Evolutionary conservation across 2,329 filamentous ascomycete genomes (phyloP).

Genomic region (Claviceps fusiformis): DNA sequence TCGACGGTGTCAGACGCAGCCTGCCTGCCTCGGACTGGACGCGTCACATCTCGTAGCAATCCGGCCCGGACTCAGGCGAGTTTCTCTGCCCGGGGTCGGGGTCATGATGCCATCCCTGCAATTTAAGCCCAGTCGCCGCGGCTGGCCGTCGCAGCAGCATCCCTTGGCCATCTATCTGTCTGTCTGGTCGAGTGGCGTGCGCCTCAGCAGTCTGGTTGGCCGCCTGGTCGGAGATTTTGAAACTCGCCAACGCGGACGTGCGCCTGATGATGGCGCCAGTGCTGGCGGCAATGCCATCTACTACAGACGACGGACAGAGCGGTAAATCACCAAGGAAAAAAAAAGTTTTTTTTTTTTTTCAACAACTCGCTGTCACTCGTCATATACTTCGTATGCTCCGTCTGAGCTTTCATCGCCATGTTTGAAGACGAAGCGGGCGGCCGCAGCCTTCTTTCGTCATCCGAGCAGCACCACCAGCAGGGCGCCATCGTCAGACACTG

Average conservation of each 20-base stretch:
- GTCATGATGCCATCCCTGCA: background rate
- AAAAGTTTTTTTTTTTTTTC: background rate
- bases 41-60: background rate
- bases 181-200: background rate
- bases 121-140: background rate
- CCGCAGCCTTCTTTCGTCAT: too few relatives aligned
- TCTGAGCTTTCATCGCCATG: too few relatives aligned
- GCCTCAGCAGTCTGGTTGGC: background rate
- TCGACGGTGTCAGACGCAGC: background rate
- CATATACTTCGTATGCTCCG: too few relatives aligned
- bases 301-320: too few relatives aligned
- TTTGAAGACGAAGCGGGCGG: too few relatives aligned
- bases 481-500: too few relatives aligned
- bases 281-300: too few relatives aligned
- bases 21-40: background rate
- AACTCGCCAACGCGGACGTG: slow-evolving; percentile 3
- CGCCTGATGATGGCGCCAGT: background rate
- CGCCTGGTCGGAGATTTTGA: slow-evolving; percentile 1
- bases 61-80: background rate
- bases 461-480: too few relatives aligned
- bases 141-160: too few relatives aligned
- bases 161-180: too few relatives aligned
- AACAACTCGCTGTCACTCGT: background rate
- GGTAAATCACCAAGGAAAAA: too few relatives aligned
- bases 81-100: background rate